Evolutionary conservation across 108 stramenopile genomes (phyloP).

Genomic region (Seminavis robusta): DNA sequence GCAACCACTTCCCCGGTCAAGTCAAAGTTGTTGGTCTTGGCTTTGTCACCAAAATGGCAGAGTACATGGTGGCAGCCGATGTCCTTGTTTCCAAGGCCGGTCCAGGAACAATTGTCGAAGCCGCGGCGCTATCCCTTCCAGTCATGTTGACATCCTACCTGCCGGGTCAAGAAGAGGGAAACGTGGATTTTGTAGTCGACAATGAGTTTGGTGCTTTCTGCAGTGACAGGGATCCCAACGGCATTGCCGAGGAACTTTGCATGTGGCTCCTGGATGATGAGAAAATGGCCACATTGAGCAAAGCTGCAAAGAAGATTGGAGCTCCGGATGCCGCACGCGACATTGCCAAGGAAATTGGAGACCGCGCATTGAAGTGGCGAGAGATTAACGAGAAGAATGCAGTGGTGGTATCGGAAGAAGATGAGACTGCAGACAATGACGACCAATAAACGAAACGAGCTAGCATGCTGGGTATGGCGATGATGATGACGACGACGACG

Average conservation of each 20-base stretch:
- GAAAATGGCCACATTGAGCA: constrained; percentile 53
- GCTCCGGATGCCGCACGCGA: constrained; percentile 77
- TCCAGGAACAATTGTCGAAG: constrained; percentile 98
- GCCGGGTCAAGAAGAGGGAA: constrained; percentile 89
- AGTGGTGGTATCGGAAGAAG: too few species aligned
- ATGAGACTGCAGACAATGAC: too few species aligned
- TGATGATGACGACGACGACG: too few species aligned
- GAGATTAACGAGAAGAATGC: constrained; percentile 44
- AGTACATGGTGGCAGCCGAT: constrained; percentile 96
- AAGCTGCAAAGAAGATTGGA: constrained; percentile 58
- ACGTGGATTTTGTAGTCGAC: constrained; percentile 82
- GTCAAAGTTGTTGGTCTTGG: constrained; percentile 77
- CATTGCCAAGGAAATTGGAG: constrained; percentile 76
- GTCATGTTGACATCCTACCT: constrained; percentile 90
- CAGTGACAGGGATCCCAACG: constrained; percentile 66
- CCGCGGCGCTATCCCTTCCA: constrained; percentile 89
- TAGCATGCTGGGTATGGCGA: too few species aligned
- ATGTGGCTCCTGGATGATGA: constrained; percentile 61
- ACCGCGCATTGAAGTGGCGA: constrained; percentile 63
- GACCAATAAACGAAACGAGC: too few species aligned
- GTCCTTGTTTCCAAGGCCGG: constrained; percentile 94
- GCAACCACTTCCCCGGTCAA: constrained; percentile 29
- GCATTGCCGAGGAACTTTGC: constrained; percentile 69
- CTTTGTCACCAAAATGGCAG: constrained; percentile 94
- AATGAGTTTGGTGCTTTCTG: constrained; percentile 73